Percentiles rank a stretch among this genome's conserved stretches.
phyloP scores from a whole-genome alignment of 2,329 filamentous ascomycete genomes.

The Fusarium heterosporum region DNA sequence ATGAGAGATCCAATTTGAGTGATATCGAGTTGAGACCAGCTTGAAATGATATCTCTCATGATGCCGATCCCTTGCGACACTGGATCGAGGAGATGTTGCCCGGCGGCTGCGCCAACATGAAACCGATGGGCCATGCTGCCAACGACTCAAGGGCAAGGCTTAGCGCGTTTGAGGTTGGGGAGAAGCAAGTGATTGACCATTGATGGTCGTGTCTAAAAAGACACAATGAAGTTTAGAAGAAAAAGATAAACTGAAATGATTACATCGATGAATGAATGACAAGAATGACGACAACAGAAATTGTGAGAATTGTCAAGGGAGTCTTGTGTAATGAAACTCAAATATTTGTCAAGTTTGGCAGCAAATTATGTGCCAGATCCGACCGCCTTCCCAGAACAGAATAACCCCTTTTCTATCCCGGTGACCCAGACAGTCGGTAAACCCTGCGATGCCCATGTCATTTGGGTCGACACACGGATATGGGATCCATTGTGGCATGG shows the following conservation, averaged over 20 bases:
- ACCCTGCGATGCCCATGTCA: not conserved
- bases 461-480: no score
- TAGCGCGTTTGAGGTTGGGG: conserved; percentile 11
- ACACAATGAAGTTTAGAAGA: not conserved
- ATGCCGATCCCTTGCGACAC: conserved; percentile 51
- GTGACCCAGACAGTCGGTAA: not conserved
- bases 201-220: not conserved
- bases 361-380: not conserved
- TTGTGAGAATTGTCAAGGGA: conserved; percentile 4
- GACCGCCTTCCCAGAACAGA: conserved; percentile 1
- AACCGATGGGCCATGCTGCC: conserved; percentile 40
- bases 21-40: conserved; percentile 60
- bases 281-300: conserved; percentile 19
- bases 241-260: conserved; percentile 8
- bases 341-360: conserved; percentile 25
- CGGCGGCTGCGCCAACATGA: conserved; percentile 36
- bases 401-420: conserved; percentile 13
- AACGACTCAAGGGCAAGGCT: not conserved
- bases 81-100: conserved; percentile 45
- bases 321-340: not conserved
- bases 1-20: conserved; percentile 59
- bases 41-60: conserved; percentile 53
- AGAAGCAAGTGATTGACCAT: conserved; percentile 19
- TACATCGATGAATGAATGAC: conserved; percentile 40
- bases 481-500: no score